Conservation (phyloP, 192 early-diverging fungal species). For the Geranomyces michiganensis region DNA sequence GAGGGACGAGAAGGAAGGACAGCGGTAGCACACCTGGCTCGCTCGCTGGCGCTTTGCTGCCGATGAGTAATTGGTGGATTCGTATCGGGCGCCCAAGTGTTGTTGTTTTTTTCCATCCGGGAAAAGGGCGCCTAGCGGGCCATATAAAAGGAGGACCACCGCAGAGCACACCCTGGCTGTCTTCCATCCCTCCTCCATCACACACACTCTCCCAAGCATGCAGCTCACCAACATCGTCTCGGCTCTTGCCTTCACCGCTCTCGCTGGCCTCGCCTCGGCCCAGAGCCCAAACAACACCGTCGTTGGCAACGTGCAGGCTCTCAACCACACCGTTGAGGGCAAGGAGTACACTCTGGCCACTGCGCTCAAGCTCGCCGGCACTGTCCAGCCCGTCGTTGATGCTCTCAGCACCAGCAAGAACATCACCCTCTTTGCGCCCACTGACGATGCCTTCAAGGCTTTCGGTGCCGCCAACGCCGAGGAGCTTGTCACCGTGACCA, state of each 20-base stretch:
- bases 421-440: conserved; percentile 18
- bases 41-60: too few relatives aligned
- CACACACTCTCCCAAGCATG: not conserved
- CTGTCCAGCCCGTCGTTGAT: not conserved
- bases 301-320: not conserved
- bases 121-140: too few relatives aligned
- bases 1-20: too few relatives aligned
- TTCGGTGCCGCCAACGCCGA: not conserved
- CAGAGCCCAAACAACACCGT: conserved; percentile 2
- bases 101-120: too few relatives aligned
- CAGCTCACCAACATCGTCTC: conserved; percentile 13
- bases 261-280: not conserved
- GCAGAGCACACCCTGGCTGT: not conserved
- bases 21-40: too few relatives aligned
- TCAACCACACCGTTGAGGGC: not conserved
- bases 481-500: not conserved
- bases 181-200: not conserved
- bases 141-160: too few relatives aligned
- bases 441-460: conserved; percentile 11
- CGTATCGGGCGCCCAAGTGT: too few relatives aligned
- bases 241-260: conserved; percentile 5
- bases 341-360: conserved; percentile 16
- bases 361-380: not conserved
- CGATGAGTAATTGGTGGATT: too few relatives aligned
- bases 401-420: conserved; percentile 10